These are phyloP conservation scores for Boletus rubescentipes DNA, from an alignment of 768 basidiomycete species.

Conservation along the genomic window DNA sequence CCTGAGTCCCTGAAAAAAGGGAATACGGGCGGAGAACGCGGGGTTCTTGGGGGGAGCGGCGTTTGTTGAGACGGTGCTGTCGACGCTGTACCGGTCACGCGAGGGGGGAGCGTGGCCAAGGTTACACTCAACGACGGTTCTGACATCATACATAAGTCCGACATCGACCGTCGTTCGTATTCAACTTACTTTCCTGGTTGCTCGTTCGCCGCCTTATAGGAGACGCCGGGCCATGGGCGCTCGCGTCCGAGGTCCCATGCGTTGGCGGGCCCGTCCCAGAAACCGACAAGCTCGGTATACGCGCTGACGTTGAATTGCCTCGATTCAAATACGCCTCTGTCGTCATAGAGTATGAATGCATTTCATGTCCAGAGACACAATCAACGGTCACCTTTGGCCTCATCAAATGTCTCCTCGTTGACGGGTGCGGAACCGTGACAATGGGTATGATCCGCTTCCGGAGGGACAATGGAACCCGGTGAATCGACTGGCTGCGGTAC, in stretches of 20 bases:
- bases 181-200: conserved; percentile 10
- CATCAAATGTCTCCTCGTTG: conserved; percentile 1
- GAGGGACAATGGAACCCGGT: conserved; percentile 8
- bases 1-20: conserved; percentile 10
- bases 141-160: not conserved
- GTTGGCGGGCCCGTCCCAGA: not conserved
- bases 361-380: not conserved
- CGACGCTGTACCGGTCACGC: not conserved
- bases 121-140: conserved; percentile 15
- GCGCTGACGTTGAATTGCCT: not conserved
- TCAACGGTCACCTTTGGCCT: conserved; percentile 3
- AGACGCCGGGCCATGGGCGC: not conserved
- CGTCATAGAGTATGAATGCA: not conserved
- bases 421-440: not conserved
- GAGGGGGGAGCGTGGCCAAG: conserved; percentile 4
- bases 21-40: not conserved
- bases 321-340: conserved; percentile 4
- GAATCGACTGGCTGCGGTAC: conserved; percentile 22
- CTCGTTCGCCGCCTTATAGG: not conserved
- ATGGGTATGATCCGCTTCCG: not conserved
- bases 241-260: not conserved
- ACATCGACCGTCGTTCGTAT: not conserved
- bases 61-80: not conserved
- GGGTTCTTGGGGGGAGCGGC: not conserved
- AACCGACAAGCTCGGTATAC: not conserved